Percentiles rank a stretch among this genome's conserved stretches.
These are phyloP conservation scores for Aplosporella prunicola DNA, from an alignment of 2,329 filamentous ascomycete species.

Conservation along the genomic window DNA sequence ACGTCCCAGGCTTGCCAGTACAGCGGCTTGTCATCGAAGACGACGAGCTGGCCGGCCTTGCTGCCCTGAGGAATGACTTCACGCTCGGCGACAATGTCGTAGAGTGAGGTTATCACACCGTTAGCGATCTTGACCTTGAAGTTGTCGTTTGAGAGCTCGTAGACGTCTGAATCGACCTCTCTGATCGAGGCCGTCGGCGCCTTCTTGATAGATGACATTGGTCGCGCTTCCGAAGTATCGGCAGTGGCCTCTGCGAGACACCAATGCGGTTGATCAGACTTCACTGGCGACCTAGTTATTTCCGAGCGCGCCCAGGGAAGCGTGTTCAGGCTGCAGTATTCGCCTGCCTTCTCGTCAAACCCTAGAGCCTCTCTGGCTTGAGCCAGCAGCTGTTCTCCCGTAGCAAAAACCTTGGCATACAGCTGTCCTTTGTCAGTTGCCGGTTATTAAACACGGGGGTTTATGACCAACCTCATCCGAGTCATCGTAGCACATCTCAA, in stretches of 20 bases:
- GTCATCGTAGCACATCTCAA: constrained; percentile 98
- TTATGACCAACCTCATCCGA: constrained; percentile 61
- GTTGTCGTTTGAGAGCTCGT: constrained; percentile 69
- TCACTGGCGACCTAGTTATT: constrained; percentile 52
- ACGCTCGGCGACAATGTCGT: constrained; percentile 62
- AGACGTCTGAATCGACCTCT: constrained; percentile 51
- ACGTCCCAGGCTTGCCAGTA: constrained; percentile 99
- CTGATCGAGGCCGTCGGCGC: constrained; percentile 36
- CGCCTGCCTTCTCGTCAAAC: constrained; percentile 39
- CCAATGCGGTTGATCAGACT: constrained; percentile 16
- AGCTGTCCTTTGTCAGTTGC: constrained; percentile 40
- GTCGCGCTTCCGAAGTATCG: too few relatives aligned
- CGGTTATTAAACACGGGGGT: background rate
- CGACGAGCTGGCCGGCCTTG: constrained; percentile 83
- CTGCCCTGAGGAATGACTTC: constrained; percentile 64
- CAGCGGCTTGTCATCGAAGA: constrained; percentile 94
- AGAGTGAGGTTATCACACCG: constrained; percentile 75
- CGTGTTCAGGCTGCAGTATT: constrained; percentile 73
- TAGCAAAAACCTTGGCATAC: constrained; percentile 74
- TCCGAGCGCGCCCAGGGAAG: constrained; percentile 76
- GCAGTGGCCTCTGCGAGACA: constrained; percentile 39
- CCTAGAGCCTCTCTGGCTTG: constrained; percentile 61
- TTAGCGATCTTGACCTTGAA: constrained; percentile 62
- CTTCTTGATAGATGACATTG: too few relatives aligned
- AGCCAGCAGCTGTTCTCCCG: constrained; percentile 60